Evolutionary conservation across 352 stramenopile species (phyloP).

Genomic region (Phytophthora multivora): DNA sequence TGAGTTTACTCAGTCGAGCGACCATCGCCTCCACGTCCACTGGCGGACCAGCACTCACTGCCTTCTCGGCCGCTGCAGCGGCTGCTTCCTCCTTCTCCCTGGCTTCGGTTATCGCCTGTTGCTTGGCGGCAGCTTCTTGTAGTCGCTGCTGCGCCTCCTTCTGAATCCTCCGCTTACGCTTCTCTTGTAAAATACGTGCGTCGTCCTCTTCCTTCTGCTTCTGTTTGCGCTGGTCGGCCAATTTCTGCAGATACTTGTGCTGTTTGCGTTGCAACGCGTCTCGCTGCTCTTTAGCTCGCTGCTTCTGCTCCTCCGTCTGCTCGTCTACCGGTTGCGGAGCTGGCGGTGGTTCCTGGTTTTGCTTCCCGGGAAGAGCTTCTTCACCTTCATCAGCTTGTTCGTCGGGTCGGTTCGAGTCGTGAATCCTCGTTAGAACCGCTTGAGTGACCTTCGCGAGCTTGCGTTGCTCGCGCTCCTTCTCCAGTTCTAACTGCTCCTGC

Average conservation of each 20-base stretch:
- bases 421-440: conserved; percentile 55
- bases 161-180: conserved; percentile 55
- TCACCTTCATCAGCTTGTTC: neutral
- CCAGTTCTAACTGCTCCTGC: conserved; percentile 49
- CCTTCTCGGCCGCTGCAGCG: conserved; percentile 36
- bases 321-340: conserved; percentile 6
- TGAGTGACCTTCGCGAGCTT: conserved; percentile 67
- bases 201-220: conserved; percentile 80
- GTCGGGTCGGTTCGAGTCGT: conserved; percentile 35
- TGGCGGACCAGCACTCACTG: conserved; percentile 14
- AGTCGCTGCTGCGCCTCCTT: conserved; percentile 59
- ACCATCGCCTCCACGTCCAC: conserved; percentile 75
- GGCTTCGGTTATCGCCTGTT: conserved; percentile 38
- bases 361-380: neutral
- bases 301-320: conserved; percentile 41
- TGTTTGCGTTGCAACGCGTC: conserved; percentile 67
- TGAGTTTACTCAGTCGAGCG: conserved; percentile 76
- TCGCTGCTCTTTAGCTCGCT: conserved; percentile 49
- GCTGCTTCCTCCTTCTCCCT: conserved; percentile 50
- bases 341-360: neutral
- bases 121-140: conserved; percentile 52
- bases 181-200: conserved; percentile 53
- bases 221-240: conserved; percentile 66
- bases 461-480: conserved; percentile 51
- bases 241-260: conserved; percentile 64